Evolutionary conservation across 495 filamentous ascomycete genomes (phyloP), one percentile per base, ranked within the genome.

Genomic region (Neohortaea acidophila): DNA sequence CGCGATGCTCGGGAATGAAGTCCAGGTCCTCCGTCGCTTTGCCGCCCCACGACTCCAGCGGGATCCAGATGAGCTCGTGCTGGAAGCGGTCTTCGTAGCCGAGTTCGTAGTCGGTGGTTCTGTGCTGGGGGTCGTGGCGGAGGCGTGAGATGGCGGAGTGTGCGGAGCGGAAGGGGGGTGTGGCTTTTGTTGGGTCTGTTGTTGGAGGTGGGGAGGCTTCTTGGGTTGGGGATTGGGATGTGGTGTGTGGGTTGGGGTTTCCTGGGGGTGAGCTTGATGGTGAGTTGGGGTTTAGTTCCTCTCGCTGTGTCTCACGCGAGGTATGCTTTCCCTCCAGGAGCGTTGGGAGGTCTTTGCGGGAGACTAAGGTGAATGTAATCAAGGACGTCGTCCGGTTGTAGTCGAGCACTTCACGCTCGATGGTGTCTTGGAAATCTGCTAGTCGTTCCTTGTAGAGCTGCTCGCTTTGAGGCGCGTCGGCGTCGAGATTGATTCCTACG

Each of bases 21-120:
- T 45, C 43, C 29, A 34, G 28, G 7, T 39, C 43, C 36, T 45
- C 43, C 23, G 43, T 40, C 27, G 27, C 36, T 14, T 21, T 35
- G 14, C 36, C 29, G 8, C 33, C 15, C 43, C 43, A 45, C 14
- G 39, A 20, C 15, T 45, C 36, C 36, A 45, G 22, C 29, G 28
- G 2, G 13, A 26, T 20, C 43, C 43, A 45, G 13, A 5, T 32
- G 22, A 39, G n/a, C 4, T 21, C 36, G n/a, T n/a, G n/a, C 20
- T 32, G 35, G 27, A 39, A 40, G 9, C 43, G 35, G 23, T 45
- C 43, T 12, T 24, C 8, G 25, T 39, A 45, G 6, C 36, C 43
- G 36, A 45, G 19, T 39, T 45, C 43, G 43, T 45, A 45, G 9
- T 17, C 15, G 3, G 18, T 30, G 19, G 13, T 21, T 10, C 10